Evolutionary conservation across 768 basidiomycete species (phyloP).

Genomic region (Clathrus columnatus): DNA sequence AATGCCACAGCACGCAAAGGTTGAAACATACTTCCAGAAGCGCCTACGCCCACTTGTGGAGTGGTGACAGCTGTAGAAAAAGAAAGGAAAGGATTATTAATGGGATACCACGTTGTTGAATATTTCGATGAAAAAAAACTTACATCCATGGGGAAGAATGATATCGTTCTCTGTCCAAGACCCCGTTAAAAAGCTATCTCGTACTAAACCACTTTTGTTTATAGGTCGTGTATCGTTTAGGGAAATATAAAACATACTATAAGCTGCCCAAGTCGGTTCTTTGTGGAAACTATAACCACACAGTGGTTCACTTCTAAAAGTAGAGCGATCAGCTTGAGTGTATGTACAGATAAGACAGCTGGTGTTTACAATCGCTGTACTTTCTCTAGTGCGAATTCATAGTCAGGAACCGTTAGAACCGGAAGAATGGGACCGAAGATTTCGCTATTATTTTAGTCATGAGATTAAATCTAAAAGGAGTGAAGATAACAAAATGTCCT

Average conservation of each 20-base stretch:
- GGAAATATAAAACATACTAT: neutral
- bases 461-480: neutral
- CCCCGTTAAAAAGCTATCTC: neutral
- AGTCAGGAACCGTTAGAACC: conserved; percentile 54
- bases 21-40: neutral
- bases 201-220: neutral
- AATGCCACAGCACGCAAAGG: no score
- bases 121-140: neutral
- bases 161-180: neutral
- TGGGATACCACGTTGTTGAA: no score
- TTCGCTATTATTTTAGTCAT: conserved; percentile 44
- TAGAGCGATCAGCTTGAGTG: neutral
- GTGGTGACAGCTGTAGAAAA: neutral
- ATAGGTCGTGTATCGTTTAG: neutral
- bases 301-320: neutral
- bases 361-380: neutral
- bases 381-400: conserved; percentile 58
- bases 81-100: neutral
- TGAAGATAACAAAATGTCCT: conserved; percentile 18
- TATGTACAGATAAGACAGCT: neutral
- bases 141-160: neutral
- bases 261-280: neutral
- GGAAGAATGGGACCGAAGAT: conserved; percentile 80
- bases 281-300: neutral
- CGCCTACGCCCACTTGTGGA: neutral